Base-by-base conservation (phyloP, 2,329 filamentous ascomycete genomes). In the Microdochium bolleyi region DNA sequence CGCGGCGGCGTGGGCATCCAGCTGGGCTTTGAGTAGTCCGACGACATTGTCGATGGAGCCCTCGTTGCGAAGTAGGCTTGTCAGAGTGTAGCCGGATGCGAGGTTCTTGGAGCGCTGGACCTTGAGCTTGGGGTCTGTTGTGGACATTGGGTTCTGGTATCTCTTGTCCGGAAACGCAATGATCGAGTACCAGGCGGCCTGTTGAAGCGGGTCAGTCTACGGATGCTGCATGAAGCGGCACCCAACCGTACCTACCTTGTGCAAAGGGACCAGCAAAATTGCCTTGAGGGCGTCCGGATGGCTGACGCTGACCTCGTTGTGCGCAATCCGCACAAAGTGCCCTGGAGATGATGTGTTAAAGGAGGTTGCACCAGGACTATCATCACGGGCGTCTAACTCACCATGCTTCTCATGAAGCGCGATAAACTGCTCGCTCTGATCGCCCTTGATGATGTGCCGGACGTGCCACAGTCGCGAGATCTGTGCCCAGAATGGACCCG, bases 221-320 rank as follows among this genome's bases (percentile, higher is more conserved):
- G 27, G 27, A 21, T 38, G 19, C 24, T 22, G n/a, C 34, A 14
- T n/a, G 16, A 13, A 8, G 14, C 24, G 21, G 5, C 1, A 32
- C 24, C 19, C 3, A 21, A 2, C 3, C 9, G n/a, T 3, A 52
- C 51, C 7, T 52, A 64, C 70, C 61, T 74, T 65, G 11, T 57
- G 54, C 2, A 70, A 53, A 5, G 63, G 61, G 1, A 59, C 61
- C 25, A 67, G 56, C 1, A 73, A 63, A 13, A 75, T 59, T 48
- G 64, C 59, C 21, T 62, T 63, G 21, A 73, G 61, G 14, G 66
- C 73, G 54, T 72, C 66, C 1, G 71, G 68, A 55, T 76, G 68
- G 50, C 64, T 64, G 38, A 76, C 64, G 53, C 69, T 73, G 54
- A 76, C 66, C 63, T 76, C 72, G 50, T 74, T 68, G 24, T 67